These are phyloP conservation scores for Beauveria rudraprayagi DNA, from an alignment of 2,329 filamentous ascomycete species.

Conservation along the genomic window DNA sequence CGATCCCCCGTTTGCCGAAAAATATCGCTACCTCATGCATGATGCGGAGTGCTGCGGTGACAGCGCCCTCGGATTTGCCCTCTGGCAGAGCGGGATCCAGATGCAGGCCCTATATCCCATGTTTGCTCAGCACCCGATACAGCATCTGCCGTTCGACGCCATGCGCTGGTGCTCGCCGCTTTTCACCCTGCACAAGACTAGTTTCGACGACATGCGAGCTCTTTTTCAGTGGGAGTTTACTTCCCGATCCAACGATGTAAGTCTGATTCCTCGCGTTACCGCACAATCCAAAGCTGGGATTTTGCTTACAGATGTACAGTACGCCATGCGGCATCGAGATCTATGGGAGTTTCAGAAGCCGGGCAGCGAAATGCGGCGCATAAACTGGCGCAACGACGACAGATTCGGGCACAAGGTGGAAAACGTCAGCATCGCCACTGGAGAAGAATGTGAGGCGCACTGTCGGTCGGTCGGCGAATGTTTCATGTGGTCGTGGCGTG, in stretches of 20 bases:
- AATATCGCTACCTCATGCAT: not conserved
- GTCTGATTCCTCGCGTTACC: not conserved
- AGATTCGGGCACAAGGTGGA: not conserved
- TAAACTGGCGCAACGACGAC: slow-evolving; percentile 12
- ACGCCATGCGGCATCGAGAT: slow-evolving; percentile 5
- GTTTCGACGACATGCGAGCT: slow-evolving; percentile 8
- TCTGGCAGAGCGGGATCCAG: slow-evolving; percentile 6
- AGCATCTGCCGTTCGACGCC: slow-evolving; percentile 6
- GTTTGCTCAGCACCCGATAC: slow-evolving; percentile 11
- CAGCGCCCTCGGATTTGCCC: slow-evolving; percentile 8
- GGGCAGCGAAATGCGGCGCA: not conserved
- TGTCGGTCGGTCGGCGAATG: not conserved
- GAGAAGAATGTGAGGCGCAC: not conserved
- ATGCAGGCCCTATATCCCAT: slow-evolving; percentile 13
- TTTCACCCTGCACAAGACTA: slow-evolving; percentile 13
- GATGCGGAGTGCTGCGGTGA: slow-evolving; percentile 14
- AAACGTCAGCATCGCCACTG: not conserved
- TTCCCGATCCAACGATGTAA: slow-evolving; percentile 4
- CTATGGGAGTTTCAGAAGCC: slow-evolving; percentile 6
- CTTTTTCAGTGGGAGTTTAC: slow-evolving; percentile 13
- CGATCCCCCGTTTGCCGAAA: slow-evolving; percentile 6
- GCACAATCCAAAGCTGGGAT: no score
- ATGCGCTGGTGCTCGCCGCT: slow-evolving; percentile 13
- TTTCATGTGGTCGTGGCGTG: slow-evolving; percentile 6
- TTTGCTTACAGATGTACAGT: not conserved